phyloP scores from a whole-genome alignment of 2,329 filamentous ascomycete species.

The Xylaria sp. region DNA sequence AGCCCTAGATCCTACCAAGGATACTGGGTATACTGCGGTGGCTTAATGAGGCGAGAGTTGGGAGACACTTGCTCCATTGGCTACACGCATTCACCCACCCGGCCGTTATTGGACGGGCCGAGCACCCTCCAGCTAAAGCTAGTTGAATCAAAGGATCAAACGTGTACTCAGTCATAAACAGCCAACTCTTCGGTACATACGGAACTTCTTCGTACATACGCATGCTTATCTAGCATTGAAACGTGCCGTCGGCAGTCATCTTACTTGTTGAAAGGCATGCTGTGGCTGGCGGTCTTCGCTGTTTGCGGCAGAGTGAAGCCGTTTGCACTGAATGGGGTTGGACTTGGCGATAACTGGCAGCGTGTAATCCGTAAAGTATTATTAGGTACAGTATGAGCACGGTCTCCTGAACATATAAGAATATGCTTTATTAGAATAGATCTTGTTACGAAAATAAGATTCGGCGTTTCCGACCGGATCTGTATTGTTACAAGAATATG shows the following conservation, averaged over 20 bases:
- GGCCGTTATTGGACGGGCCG: background rate
- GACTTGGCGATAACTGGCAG: background rate
- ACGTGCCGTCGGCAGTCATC: background rate
- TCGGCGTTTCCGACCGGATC: background rate
- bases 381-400: no score
- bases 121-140: background rate
- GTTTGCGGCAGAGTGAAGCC: conserved; percentile 6
- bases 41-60: background rate
- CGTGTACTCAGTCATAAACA: background rate
- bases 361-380: no score
- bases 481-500: background rate
- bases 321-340: background rate
- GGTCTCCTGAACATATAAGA: background rate
- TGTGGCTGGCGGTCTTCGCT: conserved; percentile 7
- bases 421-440: background rate
- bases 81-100: background rate
- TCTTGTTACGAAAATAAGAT: background rate
- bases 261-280: background rate
- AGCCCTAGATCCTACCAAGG: conserved; percentile 31
- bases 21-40: background rate
- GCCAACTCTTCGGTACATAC: background rate
- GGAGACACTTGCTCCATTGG: background rate
- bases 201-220: background rate
- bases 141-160: background rate
- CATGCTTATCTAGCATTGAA: background rate